Evolutionary conservation across 768 basidiomycete species (phyloP), one percentile per base, ranked within the genome.

Genomic region (Leccinum boreale): DNA sequence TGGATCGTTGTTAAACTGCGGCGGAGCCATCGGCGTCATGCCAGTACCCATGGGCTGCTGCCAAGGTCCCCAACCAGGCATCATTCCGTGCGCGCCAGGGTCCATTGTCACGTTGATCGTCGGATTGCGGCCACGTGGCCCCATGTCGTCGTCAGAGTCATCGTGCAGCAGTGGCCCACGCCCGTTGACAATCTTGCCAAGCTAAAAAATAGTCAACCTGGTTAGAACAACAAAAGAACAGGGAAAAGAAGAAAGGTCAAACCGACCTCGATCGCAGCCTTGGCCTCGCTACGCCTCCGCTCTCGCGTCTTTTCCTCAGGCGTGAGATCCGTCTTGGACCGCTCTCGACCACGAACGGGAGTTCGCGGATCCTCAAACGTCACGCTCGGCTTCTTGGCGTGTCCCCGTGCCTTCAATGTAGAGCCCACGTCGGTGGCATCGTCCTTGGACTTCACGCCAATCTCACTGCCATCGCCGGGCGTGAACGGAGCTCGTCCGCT

Each of bases 141-240:
- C 24, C 74, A 69, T 71, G 75, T 78, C 61, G 61, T 77, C 79
- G 68, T 75, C 80, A 55, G 62, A 61, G 42, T 81, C 80, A 21
- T 84, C 79, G 47, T 79, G 79, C 50, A 82, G 74, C 44, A 85
- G 68, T 3, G 89, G 86, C 17, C 84, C 85, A 33, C 78, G 84
- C 6, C 92, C 90, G 67, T 94, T 92, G 65, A 93, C 84, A 49
- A 91, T 87, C 60, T 92, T 90, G n/a, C 92, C 91, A 39, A 93
- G 84, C 92, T 93, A 65, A 50, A 50, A 35, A 9, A 6, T 36
- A 17, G 15, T 39, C 39, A 61, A 58, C 31, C n/a, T 5, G 28
- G 12, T 67, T 5, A 67, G 42, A 35, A 50, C 26, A 17, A 59
- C 3, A 15, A 21, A 17, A 8, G 15, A 17, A 3, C 36, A n/a